Percentiles rank a stretch among this genome's conserved stretches.
Evolutionary conservation across 495 filamentous ascomycete species (phyloP).

Genomic region (Pseudomonodictys pantanalensis): DNA sequence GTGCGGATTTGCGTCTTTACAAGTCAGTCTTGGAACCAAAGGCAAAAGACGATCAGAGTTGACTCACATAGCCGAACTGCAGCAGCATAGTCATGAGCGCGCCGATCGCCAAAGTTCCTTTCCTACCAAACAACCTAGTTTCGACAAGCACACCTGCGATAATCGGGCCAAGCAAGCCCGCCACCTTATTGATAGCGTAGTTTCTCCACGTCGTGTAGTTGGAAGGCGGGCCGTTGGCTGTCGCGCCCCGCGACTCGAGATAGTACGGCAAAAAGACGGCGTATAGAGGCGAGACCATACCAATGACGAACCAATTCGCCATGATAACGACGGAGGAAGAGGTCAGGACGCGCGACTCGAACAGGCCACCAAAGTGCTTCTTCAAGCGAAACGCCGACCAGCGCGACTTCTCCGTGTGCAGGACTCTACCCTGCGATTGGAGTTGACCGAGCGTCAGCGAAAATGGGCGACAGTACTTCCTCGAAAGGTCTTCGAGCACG

Average conservation of each 20-base stretch:
- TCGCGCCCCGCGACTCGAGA: conserved; percentile 49
- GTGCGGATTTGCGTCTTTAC: too few species aligned
- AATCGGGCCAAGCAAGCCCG: conserved; percentile 62
- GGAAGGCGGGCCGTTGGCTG: conserved; percentile 45
- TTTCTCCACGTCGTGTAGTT: conserved; percentile 65
- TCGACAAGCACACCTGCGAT: conserved; percentile 64
- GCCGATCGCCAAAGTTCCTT: conserved; percentile 56
- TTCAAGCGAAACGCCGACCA: conserved; percentile 43
- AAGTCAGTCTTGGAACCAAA: too few species aligned
- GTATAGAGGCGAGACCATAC: conserved; percentile 61
- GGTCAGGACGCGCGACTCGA: conserved; percentile 57
- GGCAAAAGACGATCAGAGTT: too few species aligned
- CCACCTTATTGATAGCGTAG: conserved; percentile 65
- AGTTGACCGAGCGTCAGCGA: conserved; percentile 62
- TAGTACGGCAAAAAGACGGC: conserved; percentile 49
- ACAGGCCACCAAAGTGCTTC: conserved; percentile 62
- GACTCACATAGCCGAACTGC: too few species aligned
- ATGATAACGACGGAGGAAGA: conserved; percentile 64
- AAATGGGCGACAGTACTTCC: conserved; percentile 61
- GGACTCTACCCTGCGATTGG: conserved; percentile 50
- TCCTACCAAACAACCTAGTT: conserved; percentile 51
- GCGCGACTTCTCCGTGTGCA: conserved; percentile 39
- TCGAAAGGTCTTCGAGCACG: conserved; percentile 59
- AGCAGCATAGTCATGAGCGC: conserved; percentile 53
- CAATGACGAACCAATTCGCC: conserved; percentile 68